Percentiles rank a stretch among this genome's conserved stretches.
phyloP scores from a whole-genome alignment of 768 basidiomycete species.

The Saitozyma sp. region DNA sequence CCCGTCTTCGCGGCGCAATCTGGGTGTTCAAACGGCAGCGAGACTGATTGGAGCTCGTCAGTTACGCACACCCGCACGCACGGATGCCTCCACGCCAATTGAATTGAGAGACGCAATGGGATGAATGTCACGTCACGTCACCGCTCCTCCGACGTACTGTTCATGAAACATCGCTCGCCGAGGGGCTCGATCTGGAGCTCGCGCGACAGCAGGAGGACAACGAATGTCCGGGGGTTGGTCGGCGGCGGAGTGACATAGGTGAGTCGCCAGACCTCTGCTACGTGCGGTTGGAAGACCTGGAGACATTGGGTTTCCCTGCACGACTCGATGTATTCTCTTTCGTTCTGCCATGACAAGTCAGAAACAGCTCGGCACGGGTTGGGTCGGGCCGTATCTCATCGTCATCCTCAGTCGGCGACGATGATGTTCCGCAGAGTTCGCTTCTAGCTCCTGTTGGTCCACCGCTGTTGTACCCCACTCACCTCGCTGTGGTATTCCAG shows the following conservation, averaged over 20 bases:
- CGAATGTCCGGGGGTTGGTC: conserved; percentile 42
- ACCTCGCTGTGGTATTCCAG: conserved; percentile 42
- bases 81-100: not conserved
- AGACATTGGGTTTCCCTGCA: conserved; percentile 35
- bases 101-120: conserved; percentile 10
- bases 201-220: conserved; percentile 37
- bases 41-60: conserved; percentile 20
- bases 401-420: too few relatives aligned
- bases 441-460: too few relatives aligned
- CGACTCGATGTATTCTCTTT: conserved; percentile 50
- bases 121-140: too few relatives aligned
- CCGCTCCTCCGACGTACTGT: too few relatives aligned
- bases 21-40: conserved; percentile 48
- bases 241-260: conserved; percentile 41
- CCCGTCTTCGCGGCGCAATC: conserved; percentile 36
- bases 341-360: conserved; percentile 22
- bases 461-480: conserved; percentile 1
- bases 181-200: conserved; percentile 23
- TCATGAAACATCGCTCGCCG: conserved; percentile 39
- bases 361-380: not conserved
- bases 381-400: not conserved
- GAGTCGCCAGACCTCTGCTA: conserved; percentile 49
- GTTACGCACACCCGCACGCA: too few relatives aligned
- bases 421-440: too few relatives aligned
- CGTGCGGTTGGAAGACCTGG: conserved; percentile 36